Evolutionary conservation across 768 basidiomycete genomes (phyloP), one percentile per base, ranked within the genome.

Genomic region (Boletus patriciae): DNA sequence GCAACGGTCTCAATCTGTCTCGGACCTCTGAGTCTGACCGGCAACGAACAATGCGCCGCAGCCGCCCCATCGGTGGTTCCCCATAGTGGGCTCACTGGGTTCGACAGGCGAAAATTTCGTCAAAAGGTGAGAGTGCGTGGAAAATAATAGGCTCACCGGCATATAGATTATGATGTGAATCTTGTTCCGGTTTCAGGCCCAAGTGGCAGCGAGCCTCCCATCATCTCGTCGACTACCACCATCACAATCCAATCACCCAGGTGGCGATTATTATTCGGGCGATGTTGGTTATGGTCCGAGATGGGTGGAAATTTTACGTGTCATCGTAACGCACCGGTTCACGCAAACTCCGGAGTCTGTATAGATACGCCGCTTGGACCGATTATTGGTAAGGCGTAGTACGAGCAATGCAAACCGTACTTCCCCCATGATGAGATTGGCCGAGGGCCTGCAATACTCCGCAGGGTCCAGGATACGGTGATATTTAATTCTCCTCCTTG

Each of bases 291-390:
- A 45, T 41, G 27, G 45, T 31, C 38, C 33, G 48, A 52, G 12
- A 42, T 37, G 62, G 62, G 49, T 52, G 47, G 38, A 41, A 44
- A 25, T 59, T 69, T 68, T 68, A 68, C 66, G 66, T 68, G 45
- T 58, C 54, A 25, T 48, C 42, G 19, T n/a, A 45, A 42, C 41
- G 21, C 34, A 57, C 50, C 33, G 29, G 53, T 45, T 29, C 47
- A 45, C 29, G 37, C 38, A 44, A 45, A 65, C 40, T 50, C 55
- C 43, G 25, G 37, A 18, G 33, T 48, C 54, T 46, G 40, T 42
- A 55, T 18, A 36, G 38, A 37, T 21, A 37, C 25, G 27, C 43
- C 48, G 41, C 40, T 41, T 31, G 29, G 12, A 34, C 43, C 36
- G 23, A 33, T 50, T 21, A 40, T 47, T 53, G 44, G 25, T 21